Evolutionary conservation across 345 rosid species (phyloP), one percentile per base, ranked within the genome.

Genomic region (Euclidium syriacum): DNA sequence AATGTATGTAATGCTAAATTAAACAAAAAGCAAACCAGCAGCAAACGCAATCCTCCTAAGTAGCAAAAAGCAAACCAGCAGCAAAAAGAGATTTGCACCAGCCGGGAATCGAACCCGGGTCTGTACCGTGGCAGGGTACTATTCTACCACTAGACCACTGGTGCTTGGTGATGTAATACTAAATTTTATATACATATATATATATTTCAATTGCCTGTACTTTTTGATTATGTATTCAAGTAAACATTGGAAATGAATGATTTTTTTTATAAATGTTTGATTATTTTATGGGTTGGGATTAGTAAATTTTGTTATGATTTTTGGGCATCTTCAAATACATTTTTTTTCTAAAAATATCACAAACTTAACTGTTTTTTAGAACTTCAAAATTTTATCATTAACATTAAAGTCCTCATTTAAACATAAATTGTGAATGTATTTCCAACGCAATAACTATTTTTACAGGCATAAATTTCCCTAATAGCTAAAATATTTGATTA

Each of bases 111-210:
- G 80, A 80, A 80, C 87, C 81, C 81, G 82, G 87, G 87, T 77
- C 83, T 78, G 79, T 75, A 82, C 85, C 78, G 83, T 80, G 78
- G 84, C 81, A 85, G 77, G 85, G 83, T 85, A 81, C 77, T 70
- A 73, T 76, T 76, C 65, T 67, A 73, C 62, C 80, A 76, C 77
- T 67, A 64, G 74, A 71, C 75, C 77, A 67, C 77, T 60, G 75
- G 77, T 73, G 75, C 75, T 35, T n/a, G n/a, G n/a, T n/a, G n/a
- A n/a, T 38, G 10, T 30, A 47, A 22, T 30, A 33, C 23, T 40
- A 51, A 20, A 43, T 2, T 3, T 0, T 16, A 7, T 11, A 17
- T 17, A 39, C 3, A 15, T 38, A 0, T 6, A 15, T 15, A 16
- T 6, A 15, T 39, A 39, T 15, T 8, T n/a, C 4, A 38, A 1